Evolutionary conservation across 1,139 yeast genomes (phyloP).

Genomic region (Barnettozyma hawaiiensis): DNA sequence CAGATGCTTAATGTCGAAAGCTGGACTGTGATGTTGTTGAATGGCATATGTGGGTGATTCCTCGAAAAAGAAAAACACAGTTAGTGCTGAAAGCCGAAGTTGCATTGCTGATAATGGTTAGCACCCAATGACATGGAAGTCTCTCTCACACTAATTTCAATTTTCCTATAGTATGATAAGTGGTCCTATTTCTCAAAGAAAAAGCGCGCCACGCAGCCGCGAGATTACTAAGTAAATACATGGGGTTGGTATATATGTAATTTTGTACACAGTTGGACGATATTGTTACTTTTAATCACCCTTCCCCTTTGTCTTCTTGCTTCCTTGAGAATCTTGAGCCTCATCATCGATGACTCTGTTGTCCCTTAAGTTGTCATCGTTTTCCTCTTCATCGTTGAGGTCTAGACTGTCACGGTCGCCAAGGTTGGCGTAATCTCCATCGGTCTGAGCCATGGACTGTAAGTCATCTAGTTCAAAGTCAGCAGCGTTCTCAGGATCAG

Average conservation of each 20-base stretch:
- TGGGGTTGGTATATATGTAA: too few relatives aligned
- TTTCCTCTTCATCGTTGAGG: slow-evolving; percentile 19
- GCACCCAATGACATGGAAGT: too few relatives aligned
- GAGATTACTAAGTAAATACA: not conserved
- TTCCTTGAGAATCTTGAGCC: slow-evolving; percentile 1
- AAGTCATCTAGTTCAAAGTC: slow-evolving; percentile 76
- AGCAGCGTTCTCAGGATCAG: slow-evolving; percentile 67
- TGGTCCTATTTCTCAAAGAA: not conserved
- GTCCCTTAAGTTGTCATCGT: slow-evolving; percentile 15
- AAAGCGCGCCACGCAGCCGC: not conserved
- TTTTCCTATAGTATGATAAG: too few relatives aligned
- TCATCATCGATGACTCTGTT: slow-evolving; percentile 4
- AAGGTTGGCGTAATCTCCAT: slow-evolving; percentile 20
- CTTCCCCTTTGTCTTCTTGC: slow-evolving; percentile 1
- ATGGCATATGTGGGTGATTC: slow-evolving; percentile 7
- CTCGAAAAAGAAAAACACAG: slow-evolving; percentile 8
- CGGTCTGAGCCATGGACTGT: slow-evolving; percentile 49
- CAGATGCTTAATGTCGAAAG: slow-evolving; percentile 4
- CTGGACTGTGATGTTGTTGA: slow-evolving; percentile 1
- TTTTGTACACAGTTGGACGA: too few relatives aligned
- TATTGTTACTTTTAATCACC: not conserved
- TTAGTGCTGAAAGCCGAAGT: slow-evolving; percentile 3
- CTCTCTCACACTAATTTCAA: too few relatives aligned
- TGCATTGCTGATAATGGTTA: slow-evolving; percentile 1
- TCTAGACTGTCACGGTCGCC: slow-evolving; percentile 24